Evolutionary conservation across 306 rosid genomes (phyloP).

Genomic region (Aeschynomene evenia): DNA sequence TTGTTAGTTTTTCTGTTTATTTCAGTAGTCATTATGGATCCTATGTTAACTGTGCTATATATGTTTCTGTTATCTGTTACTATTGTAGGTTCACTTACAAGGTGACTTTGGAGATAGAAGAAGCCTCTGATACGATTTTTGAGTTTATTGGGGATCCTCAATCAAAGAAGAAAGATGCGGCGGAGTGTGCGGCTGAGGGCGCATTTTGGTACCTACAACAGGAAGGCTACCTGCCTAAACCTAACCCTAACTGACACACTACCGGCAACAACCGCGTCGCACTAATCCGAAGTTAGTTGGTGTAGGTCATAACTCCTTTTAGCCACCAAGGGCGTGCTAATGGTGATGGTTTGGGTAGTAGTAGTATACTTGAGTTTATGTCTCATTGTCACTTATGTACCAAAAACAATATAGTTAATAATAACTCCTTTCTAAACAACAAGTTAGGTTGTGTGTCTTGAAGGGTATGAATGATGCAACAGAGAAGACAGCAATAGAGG

Average conservation of each 20-base stretch:
- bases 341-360: too few relatives aligned
- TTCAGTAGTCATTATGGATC: background rate
- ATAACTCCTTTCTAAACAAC: too few relatives aligned
- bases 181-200: constrained; percentile 81
- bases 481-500: background rate
- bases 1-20: background rate
- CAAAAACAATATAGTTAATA: too few relatives aligned
- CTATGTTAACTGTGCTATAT: constrained; percentile 3
- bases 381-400: too few relatives aligned
- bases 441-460: too few relatives aligned
- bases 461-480: background rate
- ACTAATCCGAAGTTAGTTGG: background rate
- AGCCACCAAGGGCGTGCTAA: too few relatives aligned
- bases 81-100: constrained; percentile 64
- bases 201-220: constrained; percentile 73
- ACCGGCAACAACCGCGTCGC: background rate
- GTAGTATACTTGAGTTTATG: too few relatives aligned
- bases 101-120: constrained; percentile 66
- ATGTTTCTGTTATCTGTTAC: background rate
- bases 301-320: background rate
- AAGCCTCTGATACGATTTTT: constrained; percentile 40
- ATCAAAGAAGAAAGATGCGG: constrained; percentile 67
- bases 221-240: constrained; percentile 41
- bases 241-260: constrained; percentile 1
- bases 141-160: constrained; percentile 59